Evolutionary conservation across 1,284 basidiomycete genomes (phyloP).

Genomic region (Ceratobasidium sp.): DNA sequence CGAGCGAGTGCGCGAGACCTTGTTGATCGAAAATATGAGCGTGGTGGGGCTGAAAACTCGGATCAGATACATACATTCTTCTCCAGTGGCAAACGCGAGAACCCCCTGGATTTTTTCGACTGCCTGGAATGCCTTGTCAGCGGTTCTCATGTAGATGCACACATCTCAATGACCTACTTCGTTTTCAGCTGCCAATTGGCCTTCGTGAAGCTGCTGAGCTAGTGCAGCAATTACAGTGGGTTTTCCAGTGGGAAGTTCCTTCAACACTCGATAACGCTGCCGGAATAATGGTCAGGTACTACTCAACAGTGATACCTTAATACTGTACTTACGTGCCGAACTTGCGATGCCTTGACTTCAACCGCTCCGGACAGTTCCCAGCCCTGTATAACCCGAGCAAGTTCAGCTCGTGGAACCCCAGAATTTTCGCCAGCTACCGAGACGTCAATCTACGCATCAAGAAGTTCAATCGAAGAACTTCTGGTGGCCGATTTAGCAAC

Average conservation of each 20-base stretch:
- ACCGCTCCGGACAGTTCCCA: slow-evolving; percentile 61
- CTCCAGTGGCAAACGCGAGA: slow-evolving; percentile 61
- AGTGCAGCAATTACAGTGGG: slow-evolving; percentile 58
- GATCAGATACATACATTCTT: slow-evolving; percentile 60
- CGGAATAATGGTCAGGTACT: neutral
- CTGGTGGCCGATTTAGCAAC: slow-evolving; percentile 54
- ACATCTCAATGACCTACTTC: slow-evolving; percentile 56
- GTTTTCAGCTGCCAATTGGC: slow-evolving; percentile 56
- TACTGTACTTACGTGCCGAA: slow-evolving; percentile 58
- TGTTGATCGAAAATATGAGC: slow-evolving; percentile 20
- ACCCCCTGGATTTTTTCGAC: slow-evolving; percentile 62
- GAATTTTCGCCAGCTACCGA: slow-evolving; percentile 54
- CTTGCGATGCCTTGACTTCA: slow-evolving; percentile 60
- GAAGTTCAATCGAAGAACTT: neutral
- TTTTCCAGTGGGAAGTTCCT: slow-evolving; percentile 58
- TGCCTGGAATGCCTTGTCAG: slow-evolving; percentile 54
- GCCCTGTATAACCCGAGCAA: slow-evolving; percentile 58
- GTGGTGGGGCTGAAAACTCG: neutral
- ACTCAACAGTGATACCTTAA: slow-evolving; percentile 15
- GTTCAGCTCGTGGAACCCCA: slow-evolving; percentile 56
- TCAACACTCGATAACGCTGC: slow-evolving; percentile 60
- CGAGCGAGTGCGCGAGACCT: slow-evolving; percentile 64
- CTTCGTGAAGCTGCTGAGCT: slow-evolving; percentile 57
- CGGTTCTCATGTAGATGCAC: neutral
- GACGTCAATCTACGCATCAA: slow-evolving; percentile 59